Evolutionary conservation across 2,329 filamentous ascomycete genomes (phyloP).

Genomic region (Achaetomium macrosporum): DNA sequence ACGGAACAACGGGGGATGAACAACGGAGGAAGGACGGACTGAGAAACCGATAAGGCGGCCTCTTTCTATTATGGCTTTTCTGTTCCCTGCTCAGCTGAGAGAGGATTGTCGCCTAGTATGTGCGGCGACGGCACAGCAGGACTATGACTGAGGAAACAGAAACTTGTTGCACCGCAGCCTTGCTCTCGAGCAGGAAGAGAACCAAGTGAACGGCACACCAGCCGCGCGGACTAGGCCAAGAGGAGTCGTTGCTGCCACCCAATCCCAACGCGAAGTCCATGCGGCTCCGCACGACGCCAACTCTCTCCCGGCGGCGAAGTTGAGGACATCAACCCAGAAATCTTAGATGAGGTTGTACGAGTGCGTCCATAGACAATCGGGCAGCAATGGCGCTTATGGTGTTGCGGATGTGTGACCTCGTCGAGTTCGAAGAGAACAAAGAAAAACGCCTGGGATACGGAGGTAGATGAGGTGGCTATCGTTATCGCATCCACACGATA

Average conservation of each 20-base stretch:
- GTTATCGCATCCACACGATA: background rate
- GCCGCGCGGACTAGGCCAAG: no score
- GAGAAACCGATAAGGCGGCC: slow-evolving; percentile 6
- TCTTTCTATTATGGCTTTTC: background rate
- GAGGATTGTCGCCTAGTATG: background rate
- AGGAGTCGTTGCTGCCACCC: no score
- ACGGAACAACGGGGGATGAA: no score
- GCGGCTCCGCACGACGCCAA: no score
- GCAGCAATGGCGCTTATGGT: no score
- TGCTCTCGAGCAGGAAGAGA: no score
- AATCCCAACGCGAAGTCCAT: no score
- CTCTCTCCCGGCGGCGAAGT: no score
- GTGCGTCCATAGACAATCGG: no score
- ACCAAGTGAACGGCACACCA: no score
- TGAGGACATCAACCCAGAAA: background rate
- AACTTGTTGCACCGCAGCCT: no score
- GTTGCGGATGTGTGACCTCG: background rate
- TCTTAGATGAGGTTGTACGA: background rate
- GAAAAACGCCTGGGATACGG: background rate
- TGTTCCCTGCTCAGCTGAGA: background rate
- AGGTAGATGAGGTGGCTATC: background rate
- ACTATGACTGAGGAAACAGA: background rate
- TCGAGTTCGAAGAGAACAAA: background rate
- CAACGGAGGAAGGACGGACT: no score
- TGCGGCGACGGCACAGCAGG: slow-evolving; percentile 3